Percentiles rank a stretch among this genome's conserved stretches.
Evolutionary conservation across 116 monocot genomes (phyloP).

Genomic region (Dioscorea cayenensis): DNA sequence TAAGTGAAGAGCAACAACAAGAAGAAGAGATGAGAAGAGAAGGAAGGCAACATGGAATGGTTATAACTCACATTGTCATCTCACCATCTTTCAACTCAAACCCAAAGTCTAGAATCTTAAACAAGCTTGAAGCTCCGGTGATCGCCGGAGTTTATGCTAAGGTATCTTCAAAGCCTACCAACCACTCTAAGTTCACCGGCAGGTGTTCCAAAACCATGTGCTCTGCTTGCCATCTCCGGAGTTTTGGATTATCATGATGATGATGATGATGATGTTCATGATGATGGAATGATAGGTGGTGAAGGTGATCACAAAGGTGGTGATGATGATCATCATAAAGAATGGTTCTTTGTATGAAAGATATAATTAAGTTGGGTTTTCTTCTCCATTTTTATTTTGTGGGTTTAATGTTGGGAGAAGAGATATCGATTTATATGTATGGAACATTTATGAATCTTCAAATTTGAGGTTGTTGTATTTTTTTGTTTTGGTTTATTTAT

Average conservation of each 20-base stretch:
- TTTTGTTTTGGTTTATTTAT: too few relatives aligned
- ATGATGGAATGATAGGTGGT: not conserved
- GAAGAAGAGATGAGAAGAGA: constrained; percentile 31
- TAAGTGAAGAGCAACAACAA: not conserved
- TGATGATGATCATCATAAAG: constrained; percentile 8
- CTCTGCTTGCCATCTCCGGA: constrained; percentile 5
- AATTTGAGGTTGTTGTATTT: too few relatives aligned
- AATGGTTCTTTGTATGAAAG: too few relatives aligned
- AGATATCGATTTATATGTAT: too few relatives aligned
- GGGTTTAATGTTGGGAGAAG: too few relatives aligned
- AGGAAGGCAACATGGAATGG: constrained; percentile 35
- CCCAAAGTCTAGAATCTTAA: constrained; percentile 4
- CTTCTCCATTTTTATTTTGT: too few relatives aligned
- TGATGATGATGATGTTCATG: too few relatives aligned
- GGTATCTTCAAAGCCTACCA: constrained; percentile 22
- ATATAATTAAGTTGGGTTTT: too few relatives aligned
- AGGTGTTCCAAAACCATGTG: constrained; percentile 12
- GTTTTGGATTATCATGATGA: too few relatives aligned
- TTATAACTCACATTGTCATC: not conserved
- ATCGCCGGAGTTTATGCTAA: constrained; percentile 14
- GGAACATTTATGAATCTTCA: too few relatives aligned
- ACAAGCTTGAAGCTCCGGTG: not conserved
- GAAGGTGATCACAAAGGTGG: constrained; percentile 1
- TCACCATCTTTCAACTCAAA: not conserved
- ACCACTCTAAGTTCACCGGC: constrained; percentile 43